These are phyloP conservation scores for Saccharomycopsis sp. DNA, from an alignment of 805 yeast genomes.

Conservation along the genomic window DNA sequence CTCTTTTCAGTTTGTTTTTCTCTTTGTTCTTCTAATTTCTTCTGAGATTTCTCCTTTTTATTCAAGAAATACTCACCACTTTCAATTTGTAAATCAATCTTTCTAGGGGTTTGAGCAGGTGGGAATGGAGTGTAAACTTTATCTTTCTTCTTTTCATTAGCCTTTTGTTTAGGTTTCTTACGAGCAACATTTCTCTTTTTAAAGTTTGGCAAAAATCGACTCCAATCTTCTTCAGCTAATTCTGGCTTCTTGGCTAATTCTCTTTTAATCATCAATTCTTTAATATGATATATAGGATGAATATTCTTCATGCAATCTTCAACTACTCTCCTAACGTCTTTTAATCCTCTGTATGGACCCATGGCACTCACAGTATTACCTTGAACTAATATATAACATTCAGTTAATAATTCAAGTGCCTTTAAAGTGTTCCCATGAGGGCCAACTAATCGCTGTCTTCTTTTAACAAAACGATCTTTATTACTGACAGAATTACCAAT, in stretches of 20 bases:
- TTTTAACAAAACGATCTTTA: conserved; percentile 88
- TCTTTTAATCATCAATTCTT: conserved; percentile 94
- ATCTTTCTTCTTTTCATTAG: conserved; percentile 41
- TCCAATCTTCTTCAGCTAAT: conserved; percentile 93
- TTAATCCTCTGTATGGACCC: conserved; percentile 94
- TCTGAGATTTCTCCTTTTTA: conserved; percentile 70
- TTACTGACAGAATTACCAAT: conserved; percentile 84
- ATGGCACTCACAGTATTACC: conserved; percentile 95
- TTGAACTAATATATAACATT: conserved; percentile 92
- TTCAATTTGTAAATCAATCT: conserved; percentile 94
- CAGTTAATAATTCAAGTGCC: conserved; percentile 91
- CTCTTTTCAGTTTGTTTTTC: conserved; percentile 70
- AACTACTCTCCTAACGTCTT: conserved; percentile 86
- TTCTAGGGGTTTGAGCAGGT: conserved; percentile 94
- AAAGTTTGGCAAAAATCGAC: conserved; percentile 91
- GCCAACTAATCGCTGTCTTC: conserved; percentile 94
- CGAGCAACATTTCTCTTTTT: conserved; percentile 95
- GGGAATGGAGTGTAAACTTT: conserved; percentile 98
- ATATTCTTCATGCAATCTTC: conserved; percentile 96
- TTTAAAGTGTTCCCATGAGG: conserved; percentile 96
- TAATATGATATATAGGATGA: conserved; percentile 97
- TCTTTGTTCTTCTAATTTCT: conserved; percentile 66
- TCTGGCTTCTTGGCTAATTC: conserved; percentile 95
- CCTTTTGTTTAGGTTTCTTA: conserved; percentile 67
- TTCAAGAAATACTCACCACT: conserved; percentile 97